Percentiles rank a stretch among this genome's conserved stretches.
Evolutionary conservation across 495 filamentous ascomycete species (phyloP).

Genomic region (Trichoderma erinaceum): DNA sequence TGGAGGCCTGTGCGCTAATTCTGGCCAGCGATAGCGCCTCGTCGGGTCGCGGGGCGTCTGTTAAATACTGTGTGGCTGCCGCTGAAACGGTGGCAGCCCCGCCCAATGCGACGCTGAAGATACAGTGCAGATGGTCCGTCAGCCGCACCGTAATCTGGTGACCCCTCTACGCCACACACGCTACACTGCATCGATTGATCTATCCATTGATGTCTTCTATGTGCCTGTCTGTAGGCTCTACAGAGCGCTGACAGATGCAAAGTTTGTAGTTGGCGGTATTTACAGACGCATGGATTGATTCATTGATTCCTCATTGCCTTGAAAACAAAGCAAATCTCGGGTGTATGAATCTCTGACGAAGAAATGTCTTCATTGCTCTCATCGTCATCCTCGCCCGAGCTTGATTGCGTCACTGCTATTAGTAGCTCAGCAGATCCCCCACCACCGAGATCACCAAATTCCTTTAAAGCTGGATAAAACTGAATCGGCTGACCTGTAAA

Average conservation of each 20-base stretch:
- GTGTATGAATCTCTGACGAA: neutral
- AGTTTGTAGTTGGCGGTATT: too few relatives aligned
- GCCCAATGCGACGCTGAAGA: neutral
- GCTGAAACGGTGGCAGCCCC: neutral
- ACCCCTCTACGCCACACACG: conserved; percentile 11
- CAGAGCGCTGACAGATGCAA: too few relatives aligned
- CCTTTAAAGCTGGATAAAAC: neutral
- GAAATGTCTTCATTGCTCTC: neutral
- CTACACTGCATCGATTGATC: neutral
- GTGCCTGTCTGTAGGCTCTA: too few relatives aligned
- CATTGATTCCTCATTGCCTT: neutral
- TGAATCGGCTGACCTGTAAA: conserved; percentile 4
- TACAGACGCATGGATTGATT: too few relatives aligned
- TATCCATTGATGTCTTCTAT: too few relatives aligned
- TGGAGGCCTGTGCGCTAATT: neutral
- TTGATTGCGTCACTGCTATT: neutral
- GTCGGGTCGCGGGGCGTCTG: neutral
- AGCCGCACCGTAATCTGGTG: neutral
- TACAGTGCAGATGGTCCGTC: neutral
- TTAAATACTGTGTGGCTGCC: neutral
- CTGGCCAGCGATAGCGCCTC: neutral
- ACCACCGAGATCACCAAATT: neutral
- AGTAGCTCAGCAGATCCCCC: neutral
- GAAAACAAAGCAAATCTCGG: neutral
- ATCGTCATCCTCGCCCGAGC: neutral